Percentiles rank a stretch among this genome's conserved stretches.
These are phyloP conservation scores for Ogataea hybrid DNA, from an alignment of 1,139 yeast genomes.

Conservation along the genomic window DNA sequence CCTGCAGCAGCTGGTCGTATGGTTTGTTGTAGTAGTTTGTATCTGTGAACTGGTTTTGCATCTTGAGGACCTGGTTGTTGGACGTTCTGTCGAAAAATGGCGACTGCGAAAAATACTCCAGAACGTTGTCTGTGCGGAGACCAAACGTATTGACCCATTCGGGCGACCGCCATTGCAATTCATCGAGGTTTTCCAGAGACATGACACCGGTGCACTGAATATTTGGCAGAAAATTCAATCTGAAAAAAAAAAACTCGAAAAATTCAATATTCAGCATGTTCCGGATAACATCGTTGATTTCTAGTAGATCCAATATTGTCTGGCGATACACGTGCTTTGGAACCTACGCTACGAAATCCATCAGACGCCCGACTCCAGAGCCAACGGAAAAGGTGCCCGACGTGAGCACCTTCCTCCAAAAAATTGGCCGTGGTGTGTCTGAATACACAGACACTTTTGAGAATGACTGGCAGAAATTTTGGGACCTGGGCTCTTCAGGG, in stretches of 20 bases:
- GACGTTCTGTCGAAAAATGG: conserved; percentile 95
- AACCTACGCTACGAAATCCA: conserved; percentile 1
- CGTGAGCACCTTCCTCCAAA: conserved; percentile 63
- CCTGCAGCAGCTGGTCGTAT: conserved; percentile 31
- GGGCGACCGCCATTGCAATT: conserved; percentile 95
- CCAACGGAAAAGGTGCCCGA: conserved; percentile 63
- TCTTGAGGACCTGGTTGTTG: conserved; percentile 88
- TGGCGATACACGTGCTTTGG: background rate
- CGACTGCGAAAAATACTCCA: conserved; percentile 88
- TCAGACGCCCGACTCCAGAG: conserved; percentile 33
- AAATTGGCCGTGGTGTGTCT: conserved; percentile 71
- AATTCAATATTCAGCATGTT: conserved; percentile 3
- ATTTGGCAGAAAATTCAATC: conserved; percentile 4
- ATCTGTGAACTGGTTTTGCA: conserved; percentile 90
- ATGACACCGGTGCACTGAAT: background rate
- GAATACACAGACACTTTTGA: conserved; percentile 75
- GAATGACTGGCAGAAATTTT: conserved; percentile 66
- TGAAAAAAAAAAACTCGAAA: conserved; percentile 2
- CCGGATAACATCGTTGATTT: conserved; percentile 1
- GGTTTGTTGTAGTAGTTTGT: conserved; percentile 40
- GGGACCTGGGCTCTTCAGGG: conserved; percentile 50
- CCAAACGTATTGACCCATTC: conserved; percentile 95
- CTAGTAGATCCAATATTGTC: background rate
- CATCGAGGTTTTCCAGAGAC: conserved; percentile 50
- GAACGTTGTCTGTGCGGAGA: conserved; percentile 80